phyloP scores from a whole-genome alignment of 192 early-diverging fungal genomes.

The Coemansia sp. region DNA sequence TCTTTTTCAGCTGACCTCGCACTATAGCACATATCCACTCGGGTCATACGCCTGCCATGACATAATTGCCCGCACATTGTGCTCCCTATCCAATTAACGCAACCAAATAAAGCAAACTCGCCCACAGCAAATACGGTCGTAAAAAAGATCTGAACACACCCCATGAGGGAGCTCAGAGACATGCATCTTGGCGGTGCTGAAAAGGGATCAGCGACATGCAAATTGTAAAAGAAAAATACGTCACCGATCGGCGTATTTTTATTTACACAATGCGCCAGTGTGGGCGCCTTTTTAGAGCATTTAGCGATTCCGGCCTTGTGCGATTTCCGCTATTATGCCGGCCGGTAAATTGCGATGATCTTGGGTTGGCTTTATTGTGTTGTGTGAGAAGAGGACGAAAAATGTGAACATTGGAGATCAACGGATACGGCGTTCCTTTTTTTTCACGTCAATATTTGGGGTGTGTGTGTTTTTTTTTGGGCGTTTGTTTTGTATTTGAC shows the following conservation, averaged over 20 bases:
- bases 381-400: background rate
- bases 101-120: too few species aligned
- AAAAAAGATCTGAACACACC: constrained; percentile 1
- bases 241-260: constrained; percentile 7
- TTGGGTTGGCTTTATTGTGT: background rate
- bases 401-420: background rate
- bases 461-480: constrained; percentile 1
- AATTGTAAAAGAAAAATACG: background rate
- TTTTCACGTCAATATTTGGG: background rate
- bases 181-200: background rate
- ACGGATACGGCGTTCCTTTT: background rate
- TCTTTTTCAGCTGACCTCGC: background rate
- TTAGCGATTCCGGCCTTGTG: background rate
- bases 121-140: too few species aligned
- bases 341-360: constrained; percentile 11
- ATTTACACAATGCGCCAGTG: background rate
- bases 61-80: background rate
- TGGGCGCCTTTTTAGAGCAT: background rate
- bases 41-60: background rate
- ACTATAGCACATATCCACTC: background rate
- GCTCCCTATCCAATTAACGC: too few species aligned
- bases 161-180: background rate
- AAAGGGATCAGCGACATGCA: constrained; percentile 3
- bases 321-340: constrained; percentile 4
- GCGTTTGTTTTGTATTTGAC: too few species aligned